Percentiles rank a stretch among this genome's conserved stretches.
Conservation (phyloP, 768 basidiomycete genomes). For the Rossbeevera mucosa region DNA sequence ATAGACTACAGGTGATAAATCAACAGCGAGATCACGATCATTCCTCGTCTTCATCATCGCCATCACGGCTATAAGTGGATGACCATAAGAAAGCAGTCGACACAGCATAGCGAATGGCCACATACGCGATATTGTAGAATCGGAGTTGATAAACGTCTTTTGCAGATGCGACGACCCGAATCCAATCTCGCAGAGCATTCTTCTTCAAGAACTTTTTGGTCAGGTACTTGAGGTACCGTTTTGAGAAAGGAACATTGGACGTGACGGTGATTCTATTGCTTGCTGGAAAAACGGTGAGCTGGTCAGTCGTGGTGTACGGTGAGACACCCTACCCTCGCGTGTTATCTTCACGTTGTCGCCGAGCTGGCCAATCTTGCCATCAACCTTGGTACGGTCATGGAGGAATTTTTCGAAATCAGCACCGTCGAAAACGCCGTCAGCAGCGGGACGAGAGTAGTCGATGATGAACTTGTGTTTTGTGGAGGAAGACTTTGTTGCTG, state of each 20-base stretch:
- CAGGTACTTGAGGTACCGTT: conserved; percentile 96
- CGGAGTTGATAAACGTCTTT: conserved; percentile 93
- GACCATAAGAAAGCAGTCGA: not conserved
- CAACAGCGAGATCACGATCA: conserved; percentile 19
- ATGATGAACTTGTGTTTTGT: conserved; percentile 77
- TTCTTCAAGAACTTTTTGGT: conserved; percentile 99
- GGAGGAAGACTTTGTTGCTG: conserved; percentile 47
- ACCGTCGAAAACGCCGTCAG: conserved; percentile 56
- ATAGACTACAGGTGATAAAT: not conserved
- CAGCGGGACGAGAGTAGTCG: conserved; percentile 82
- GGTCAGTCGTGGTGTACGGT: not conserved
- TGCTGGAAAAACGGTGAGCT: conserved; percentile 37
- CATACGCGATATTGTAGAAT: conserved; percentile 91
- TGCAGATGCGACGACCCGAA: conserved; percentile 90
- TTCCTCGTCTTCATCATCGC: conserved; percentile 55
- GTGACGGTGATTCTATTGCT: conserved; percentile 81
- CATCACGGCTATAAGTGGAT: conserved; percentile 35
- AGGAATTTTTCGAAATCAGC: conserved; percentile 82
- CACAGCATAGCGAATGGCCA: conserved; percentile 5
- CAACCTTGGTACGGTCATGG: conserved; percentile 91
- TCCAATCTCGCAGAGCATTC: conserved; percentile 93
- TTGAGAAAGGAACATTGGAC: conserved; percentile 87
- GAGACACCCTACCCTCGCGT: conserved; percentile 64
- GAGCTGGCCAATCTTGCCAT: conserved; percentile 87
- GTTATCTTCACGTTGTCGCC: conserved; percentile 84